Conservation (phyloP, 73 alveolate genomes). For the Paramecium primaurelia region DNA sequence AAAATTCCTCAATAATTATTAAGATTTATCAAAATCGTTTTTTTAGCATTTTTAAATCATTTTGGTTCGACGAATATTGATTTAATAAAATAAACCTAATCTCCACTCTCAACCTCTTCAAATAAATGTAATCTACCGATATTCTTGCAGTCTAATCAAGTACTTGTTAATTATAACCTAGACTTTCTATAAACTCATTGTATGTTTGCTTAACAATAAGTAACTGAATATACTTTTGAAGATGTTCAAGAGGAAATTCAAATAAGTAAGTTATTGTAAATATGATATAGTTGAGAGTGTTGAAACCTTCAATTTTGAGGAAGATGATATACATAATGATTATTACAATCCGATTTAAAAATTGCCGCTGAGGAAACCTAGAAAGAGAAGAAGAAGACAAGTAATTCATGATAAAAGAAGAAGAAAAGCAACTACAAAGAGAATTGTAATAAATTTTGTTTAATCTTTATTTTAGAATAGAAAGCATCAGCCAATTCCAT, state of each 20-base stretch:
- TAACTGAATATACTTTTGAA: neutral
- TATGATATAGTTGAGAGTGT: neutral
- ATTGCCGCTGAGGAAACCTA: neutral
- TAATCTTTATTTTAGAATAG: neutral
- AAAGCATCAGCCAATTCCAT: neutral
- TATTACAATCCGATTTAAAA: neutral
- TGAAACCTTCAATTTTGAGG: neutral
- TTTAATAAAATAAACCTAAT: neutral
- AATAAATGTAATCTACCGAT: neutral
- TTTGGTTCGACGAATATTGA: neutral
- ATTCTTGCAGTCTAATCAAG: neutral
- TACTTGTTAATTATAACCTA: neutral
- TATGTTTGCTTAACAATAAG: neutral
- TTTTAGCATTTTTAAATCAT: neutral
- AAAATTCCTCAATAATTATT: neutral
- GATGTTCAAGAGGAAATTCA: neutral
- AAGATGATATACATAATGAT: neutral
- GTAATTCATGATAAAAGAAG: neutral
- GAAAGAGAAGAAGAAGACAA: neutral
- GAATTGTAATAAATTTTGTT: neutral
- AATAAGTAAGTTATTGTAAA: neutral
- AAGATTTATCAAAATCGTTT: neutral
- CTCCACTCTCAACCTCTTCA: neutral
- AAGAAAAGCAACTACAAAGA: neutral
- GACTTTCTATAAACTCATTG: neutral